These are phyloP conservation scores for Didymella arachidicola DNA, from an alignment of 2,329 filamentous ascomycete species.

Conservation along the genomic window DNA sequence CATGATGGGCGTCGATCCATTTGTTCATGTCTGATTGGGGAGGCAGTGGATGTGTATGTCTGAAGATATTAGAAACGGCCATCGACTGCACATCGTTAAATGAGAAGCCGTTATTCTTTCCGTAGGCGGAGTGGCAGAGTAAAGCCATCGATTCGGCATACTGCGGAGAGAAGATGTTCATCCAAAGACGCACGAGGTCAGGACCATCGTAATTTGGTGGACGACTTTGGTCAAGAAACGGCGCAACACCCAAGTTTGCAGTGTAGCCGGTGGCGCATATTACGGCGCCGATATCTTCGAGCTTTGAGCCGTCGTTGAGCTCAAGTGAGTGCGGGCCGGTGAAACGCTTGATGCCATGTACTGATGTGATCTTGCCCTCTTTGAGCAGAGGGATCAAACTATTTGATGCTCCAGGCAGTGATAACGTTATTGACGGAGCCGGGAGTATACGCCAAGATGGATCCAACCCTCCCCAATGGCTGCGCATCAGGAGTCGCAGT, in stretches of 20 bases:
- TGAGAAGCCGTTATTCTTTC: conserved; percentile 30
- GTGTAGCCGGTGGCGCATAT: neutral
- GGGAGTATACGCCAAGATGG: neutral
- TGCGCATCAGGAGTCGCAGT: neutral
- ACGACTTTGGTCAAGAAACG: neutral
- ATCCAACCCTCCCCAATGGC: neutral
- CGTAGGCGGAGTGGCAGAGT: conserved; percentile 26
- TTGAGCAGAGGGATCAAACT: neutral
- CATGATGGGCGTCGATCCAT: conserved; percentile 7
- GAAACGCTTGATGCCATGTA: neutral
- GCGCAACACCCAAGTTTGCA: neutral
- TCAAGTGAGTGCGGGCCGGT: neutral
- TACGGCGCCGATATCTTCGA: neutral
- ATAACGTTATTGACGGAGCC: neutral
- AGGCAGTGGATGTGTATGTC: conserved; percentile 21
- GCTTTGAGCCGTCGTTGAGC: neutral
- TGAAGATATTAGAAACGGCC: conserved; percentile 27
- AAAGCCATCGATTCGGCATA: conserved; percentile 25
- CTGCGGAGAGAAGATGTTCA: conserved; percentile 27
- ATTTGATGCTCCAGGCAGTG: neutral
- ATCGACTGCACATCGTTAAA: conserved; percentile 30
- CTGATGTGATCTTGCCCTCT: neutral
- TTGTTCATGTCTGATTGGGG: conserved; percentile 14
- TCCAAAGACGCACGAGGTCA: conserved; percentile 23
- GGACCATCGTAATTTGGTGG: conserved; percentile 29